Evolutionary conservation across 2,329 filamentous ascomycete genomes (phyloP), one percentile per base, ranked within the genome.

Genomic region (Didymella arachidicola): DNA sequence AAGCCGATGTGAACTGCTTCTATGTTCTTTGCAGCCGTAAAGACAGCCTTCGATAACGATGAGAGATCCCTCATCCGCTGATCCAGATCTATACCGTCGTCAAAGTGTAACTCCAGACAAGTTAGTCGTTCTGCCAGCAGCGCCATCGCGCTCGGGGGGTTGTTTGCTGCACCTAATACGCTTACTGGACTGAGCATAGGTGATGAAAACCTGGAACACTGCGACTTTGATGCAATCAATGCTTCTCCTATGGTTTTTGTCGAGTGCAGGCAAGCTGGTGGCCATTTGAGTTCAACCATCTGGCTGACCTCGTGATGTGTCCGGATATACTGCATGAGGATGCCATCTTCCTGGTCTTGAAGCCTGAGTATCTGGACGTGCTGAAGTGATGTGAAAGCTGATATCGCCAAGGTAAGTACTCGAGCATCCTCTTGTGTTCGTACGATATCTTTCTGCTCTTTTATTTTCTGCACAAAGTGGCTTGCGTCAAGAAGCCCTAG

Each of bases 1-100:
- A 89, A 90, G 3, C 87, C 87, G 32, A 90, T 80, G 65, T 90
- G 87, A 18, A 90, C 78, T 19, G 86, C 83, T 58, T 85, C 81
- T 66, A 90, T 83, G 58, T 87, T 86, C 51, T 80, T 81, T 4
- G 87, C 85, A 10, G 84, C 81, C 3, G 73, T 78, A 66, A 90
- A 88, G 25, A 89, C 80, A 5, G 79, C 80, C 42, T 80, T 79
- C 62, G 89, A 89, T 8, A 87, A 77, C 3, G 73, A 72, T 3
- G 87, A 87, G 0, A 90, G 77, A 58, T 84, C 81, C 19, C 78
- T 76, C 78, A 89, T 86, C 57, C 83, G 83, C 29, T 79, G 76
- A 61, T 86, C 84, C 16, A 89, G 78, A 64, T 87, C 82, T 4
- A 77, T 77, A 25, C 80, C 79, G 46, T 87, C 84, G 62, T 86